These are phyloP conservation scores for Colletotrichum phormii DNA, from an alignment of 2,329 filamentous ascomycete genomes.

Conservation along the genomic window DNA sequence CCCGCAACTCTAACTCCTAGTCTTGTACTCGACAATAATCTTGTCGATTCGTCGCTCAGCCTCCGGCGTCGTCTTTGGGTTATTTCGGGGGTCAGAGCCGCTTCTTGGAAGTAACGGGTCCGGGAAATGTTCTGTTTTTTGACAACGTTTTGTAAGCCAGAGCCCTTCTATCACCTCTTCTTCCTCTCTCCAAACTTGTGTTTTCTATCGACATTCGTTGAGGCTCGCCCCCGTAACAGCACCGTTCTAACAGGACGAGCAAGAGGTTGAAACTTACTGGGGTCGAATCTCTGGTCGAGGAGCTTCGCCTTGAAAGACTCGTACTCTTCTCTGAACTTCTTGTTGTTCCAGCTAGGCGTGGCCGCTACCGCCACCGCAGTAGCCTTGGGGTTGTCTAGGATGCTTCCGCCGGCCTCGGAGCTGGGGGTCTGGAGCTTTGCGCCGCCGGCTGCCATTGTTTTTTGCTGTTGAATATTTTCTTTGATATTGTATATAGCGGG, in stretches of 20 bases:
- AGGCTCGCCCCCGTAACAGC: too few species aligned
- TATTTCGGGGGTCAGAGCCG: constrained; percentile 45
- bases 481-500: background rate
- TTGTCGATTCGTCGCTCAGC: constrained; percentile 54
- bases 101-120: constrained; percentile 59
- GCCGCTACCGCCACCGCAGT: background rate
- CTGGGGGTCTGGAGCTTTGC: constrained; percentile 28
- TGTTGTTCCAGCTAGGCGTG: constrained; percentile 43
- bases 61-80: constrained; percentile 54
- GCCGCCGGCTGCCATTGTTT: constrained; percentile 21
- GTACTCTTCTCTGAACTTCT: constrained; percentile 57
- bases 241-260: too few species aligned
- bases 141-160: background rate
- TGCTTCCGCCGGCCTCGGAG: constrained; percentile 29
- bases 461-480: background rate
- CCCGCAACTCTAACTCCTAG: background rate
- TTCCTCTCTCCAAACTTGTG: background rate
- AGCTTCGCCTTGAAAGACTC: constrained; percentile 53
- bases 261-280: constrained; percentile 43
- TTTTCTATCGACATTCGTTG: too few species aligned
- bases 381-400: constrained; percentile 42
- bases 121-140: constrained; percentile 51
- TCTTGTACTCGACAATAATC: constrained; percentile 42
- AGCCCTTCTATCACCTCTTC: too few species aligned
- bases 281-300: constrained; percentile 58